Evolutionary conservation across 768 basidiomycete genomes (phyloP), one percentile per base, ranked within the genome.

Genomic region (Cytidiella melzeri): DNA sequence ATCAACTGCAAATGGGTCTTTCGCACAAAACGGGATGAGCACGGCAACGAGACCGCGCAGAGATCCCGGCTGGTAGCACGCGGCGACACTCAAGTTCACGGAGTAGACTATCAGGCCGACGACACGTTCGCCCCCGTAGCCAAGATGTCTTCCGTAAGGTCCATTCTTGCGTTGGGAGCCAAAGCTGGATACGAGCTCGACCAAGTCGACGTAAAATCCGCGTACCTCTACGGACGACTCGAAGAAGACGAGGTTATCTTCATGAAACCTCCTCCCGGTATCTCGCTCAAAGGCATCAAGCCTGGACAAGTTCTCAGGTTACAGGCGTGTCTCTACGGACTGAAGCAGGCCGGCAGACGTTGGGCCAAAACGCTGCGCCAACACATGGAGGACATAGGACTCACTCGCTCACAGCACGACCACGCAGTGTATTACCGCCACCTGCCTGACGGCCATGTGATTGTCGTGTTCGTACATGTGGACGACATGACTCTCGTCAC

Each of bases 141-240:
- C 12, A 52, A 51, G 12, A 53, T 58, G 61, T 3, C n/a, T n/a
- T n/a, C n/a, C n/a, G n/a, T n/a, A n/a, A n/a, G n/a, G n/a, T 47
- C 61, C 0, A 25, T 70, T 10, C 49, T 67, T 1, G 59, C 67
- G 9, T 21, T 64, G 12, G 62, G 62, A 1, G 64, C 63, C 1
- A 28, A 46, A 3, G 42, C 57, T 30, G 55, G 52, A 24, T 48
- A 37, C 38, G 57, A 63, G 1, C 40, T 70, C 1, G 55, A 62
- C 5, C 65, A 67, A 49, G 47, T 66, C 15, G 67, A 70, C 47
- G 52, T 71, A 24, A 64, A 67, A 20, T 55, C 59, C 0, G 67
- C 61, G 2, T 65, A 53, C 43, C 59, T 66, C 11, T 58, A 64
- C 25, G 55, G 55, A 0, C 40, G 41, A 2, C 47, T 55, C n/a